A percentile compares a stretch with the other conserved stretches of the same genome.
These are phyloP conservation scores for Umbelopsis vinacea DNA, from an alignment of 192 early-diverging fungal genomes.

Conservation along the genomic window DNA sequence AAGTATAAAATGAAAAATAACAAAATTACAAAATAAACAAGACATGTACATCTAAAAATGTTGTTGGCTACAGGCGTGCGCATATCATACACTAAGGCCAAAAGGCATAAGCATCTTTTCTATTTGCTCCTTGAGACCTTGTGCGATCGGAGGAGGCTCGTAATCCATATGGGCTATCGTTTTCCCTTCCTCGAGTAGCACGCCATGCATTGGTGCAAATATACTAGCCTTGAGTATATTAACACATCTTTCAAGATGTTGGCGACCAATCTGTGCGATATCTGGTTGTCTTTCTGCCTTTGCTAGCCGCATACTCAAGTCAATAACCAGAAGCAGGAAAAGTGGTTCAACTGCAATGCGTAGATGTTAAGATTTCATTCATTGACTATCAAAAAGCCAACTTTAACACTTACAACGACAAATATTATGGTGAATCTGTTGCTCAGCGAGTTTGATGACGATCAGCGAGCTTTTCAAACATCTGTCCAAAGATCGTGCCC, in stretches of 20 bases:
- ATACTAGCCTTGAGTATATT: conserved; percentile 6
- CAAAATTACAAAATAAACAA: conserved; percentile 19
- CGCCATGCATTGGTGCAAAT: conserved; percentile 14
- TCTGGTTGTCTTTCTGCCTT: conserved; percentile 3
- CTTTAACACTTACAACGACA: neutral
- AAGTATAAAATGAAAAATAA: neutral
- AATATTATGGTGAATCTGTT: neutral
- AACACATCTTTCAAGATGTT: neutral
- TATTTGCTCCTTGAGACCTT: neutral
- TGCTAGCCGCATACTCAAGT: neutral
- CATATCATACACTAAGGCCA: neutral
- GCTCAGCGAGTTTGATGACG: conserved; percentile 5
- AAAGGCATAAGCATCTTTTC: conserved; percentile 16
- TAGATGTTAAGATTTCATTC: too few relatives aligned
- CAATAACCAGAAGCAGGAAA: neutral
- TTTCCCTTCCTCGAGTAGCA: neutral
- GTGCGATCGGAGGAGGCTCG: neutral
- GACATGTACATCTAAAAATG: conserved; percentile 17
- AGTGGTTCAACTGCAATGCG: neutral
- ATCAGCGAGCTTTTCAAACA: conserved; percentile 5
- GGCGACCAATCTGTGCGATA: neutral
- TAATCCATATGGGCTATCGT: neutral
- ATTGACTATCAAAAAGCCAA: neutral
- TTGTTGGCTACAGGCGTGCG: neutral
- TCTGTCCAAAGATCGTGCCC: neutral